A percentile compares a stretch with the other conserved stretches of the same genome.
Evolutionary conservation across 371 early-diverging fungal genomes (phyloP).

Genomic region (Conidiobolus incongruus): DNA sequence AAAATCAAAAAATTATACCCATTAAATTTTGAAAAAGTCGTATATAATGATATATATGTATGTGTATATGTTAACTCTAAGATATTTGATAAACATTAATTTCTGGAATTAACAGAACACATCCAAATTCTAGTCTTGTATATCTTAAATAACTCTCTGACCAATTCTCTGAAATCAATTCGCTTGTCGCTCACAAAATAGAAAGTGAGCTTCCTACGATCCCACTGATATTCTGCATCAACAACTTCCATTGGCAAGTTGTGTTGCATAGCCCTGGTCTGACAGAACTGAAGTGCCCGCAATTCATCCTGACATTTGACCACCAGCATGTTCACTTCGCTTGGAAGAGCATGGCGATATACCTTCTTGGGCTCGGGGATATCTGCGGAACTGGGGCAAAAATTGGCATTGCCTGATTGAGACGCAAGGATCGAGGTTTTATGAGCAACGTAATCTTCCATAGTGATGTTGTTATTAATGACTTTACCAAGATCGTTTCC

Average conservation of each 20-base stretch:
- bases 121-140: conserved; percentile 99
- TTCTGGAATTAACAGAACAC: conserved; percentile 38
- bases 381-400: conserved; percentile 8
- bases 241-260: conserved; percentile 84
- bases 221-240: conserved; percentile 96
- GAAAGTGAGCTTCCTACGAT: conserved; percentile 86
- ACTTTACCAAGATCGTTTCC: conserved; percentile 87
- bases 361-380: conserved; percentile 53
- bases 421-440: too few relatives aligned
- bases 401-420: conserved; percentile 5
- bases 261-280: conserved; percentile 61
- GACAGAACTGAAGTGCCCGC: conserved; percentile 66
- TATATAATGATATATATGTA: too few relatives aligned
- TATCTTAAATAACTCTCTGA: conserved; percentile 92
- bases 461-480: conserved; percentile 27
- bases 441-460: conserved; percentile 14
- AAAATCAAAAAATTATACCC: too few relatives aligned
- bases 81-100: too few relatives aligned
- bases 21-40: too few relatives aligned
- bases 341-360: conserved; percentile 52
- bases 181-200: conserved; percentile 87
- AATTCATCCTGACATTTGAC: conserved; percentile 69
- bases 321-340: conserved; percentile 44
- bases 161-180: conserved; percentile 96
- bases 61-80: too few relatives aligned